phyloP scores from a whole-genome alignment of 1,139 yeast species.

The Citeromyces hawaiiensis region DNA sequence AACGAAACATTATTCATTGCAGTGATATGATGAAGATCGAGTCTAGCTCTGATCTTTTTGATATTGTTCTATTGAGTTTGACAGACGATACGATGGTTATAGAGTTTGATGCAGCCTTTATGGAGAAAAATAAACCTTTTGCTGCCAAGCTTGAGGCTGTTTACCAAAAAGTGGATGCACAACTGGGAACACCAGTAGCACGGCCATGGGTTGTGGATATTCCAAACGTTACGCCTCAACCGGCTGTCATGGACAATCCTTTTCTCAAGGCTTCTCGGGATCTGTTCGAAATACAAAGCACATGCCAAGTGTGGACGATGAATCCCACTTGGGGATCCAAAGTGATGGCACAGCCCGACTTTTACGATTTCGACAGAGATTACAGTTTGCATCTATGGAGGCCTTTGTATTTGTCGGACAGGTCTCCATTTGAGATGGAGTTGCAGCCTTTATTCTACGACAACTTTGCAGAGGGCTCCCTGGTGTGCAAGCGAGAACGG shows the following conservation, averaged over 20 bases:
- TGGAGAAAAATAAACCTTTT: neutral
- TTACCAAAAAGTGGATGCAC: neutral
- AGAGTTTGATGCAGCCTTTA: neutral
- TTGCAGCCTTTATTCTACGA: neutral
- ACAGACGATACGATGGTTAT: neutral
- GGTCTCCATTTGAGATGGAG: neutral
- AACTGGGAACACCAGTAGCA: neutral
- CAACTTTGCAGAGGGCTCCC: neutral
- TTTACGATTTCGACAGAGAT: neutral
- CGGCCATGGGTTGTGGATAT: neutral
- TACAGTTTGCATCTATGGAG: slow-evolving; percentile 1
- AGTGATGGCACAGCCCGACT: neutral
- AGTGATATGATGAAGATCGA: neutral
- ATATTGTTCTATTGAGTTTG: neutral
- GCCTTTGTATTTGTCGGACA: slow-evolving; percentile 5
- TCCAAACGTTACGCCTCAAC: neutral
- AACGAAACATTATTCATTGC: neutral
- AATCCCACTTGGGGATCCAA: neutral
- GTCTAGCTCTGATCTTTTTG: neutral
- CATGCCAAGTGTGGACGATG: neutral
- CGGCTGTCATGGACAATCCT: neutral
- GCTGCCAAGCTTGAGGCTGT: neutral
- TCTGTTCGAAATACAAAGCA: neutral
- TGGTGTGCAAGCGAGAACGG: slow-evolving; percentile 7
- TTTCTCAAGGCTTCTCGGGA: neutral